Percentiles rank a stretch among this genome's conserved stretches.
Evolutionary conservation across 2,329 filamentous ascomycete species (phyloP).

Genomic region (Gyromitra esculenta): DNA sequence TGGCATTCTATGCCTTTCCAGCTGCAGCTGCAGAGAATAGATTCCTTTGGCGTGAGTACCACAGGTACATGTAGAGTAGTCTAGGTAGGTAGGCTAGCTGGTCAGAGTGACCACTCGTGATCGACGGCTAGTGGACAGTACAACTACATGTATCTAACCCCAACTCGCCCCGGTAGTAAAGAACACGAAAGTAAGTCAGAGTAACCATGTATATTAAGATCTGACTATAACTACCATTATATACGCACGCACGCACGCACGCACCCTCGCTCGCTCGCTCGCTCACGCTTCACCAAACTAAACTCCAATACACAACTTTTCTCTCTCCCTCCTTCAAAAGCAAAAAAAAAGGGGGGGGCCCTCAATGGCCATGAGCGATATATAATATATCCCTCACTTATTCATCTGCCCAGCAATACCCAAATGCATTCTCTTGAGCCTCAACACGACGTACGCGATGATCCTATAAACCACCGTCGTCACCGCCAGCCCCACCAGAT

Average conservation of each 20-base stretch:
- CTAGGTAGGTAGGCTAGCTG: too few relatives aligned
- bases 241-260: too few relatives aligned
- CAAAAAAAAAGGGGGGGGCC: not conserved
- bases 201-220: not conserved
- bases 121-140: not conserved
- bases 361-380: not conserved
- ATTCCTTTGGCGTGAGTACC: too few relatives aligned
- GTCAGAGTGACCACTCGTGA: not conserved
- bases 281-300: not conserved
- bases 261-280: too few relatives aligned
- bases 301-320: too few relatives aligned
- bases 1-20: too few relatives aligned
- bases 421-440: conserved; percentile 62
- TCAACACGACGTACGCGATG: conserved; percentile 70
- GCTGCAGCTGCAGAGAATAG: too few relatives aligned
- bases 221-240: not conserved
- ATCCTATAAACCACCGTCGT: conserved; percentile 73
- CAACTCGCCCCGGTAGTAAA: not conserved
- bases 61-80: too few relatives aligned
- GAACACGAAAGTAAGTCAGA: not conserved
- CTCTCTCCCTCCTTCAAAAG: not conserved
- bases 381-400: not conserved
- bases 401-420: conserved; percentile 29
- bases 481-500: conserved; percentile 71
- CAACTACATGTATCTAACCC: too few relatives aligned